A percentile compares a stretch with the other conserved stretches of the same genome.
Evolutionary conservation across 2,329 filamentous ascomycete genomes (phyloP).

Genomic region (Aspergillus sp.): DNA sequence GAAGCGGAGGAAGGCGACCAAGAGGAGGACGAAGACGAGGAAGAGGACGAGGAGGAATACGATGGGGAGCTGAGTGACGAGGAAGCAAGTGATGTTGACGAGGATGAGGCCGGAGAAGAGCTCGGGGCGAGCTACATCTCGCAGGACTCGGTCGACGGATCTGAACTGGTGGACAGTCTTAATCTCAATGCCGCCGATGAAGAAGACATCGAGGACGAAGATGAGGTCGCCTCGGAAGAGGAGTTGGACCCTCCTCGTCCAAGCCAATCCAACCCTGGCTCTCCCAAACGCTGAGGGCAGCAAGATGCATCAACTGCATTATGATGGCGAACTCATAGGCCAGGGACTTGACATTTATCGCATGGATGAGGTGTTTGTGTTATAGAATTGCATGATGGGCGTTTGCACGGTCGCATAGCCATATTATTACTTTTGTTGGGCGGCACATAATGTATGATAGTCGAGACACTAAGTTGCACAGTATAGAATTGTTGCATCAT

Average conservation of each 20-base stretch:
- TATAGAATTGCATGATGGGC: constrained; percentile 7
- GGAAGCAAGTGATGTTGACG: constrained; percentile 51
- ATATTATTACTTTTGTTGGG: neutral
- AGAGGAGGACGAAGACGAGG: constrained; percentile 53
- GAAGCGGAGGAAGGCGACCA: constrained; percentile 50
- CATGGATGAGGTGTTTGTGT: constrained; percentile 8
- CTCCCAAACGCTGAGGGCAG: constrained; percentile 4
- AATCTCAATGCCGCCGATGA: constrained; percentile 24
- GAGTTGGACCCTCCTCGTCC: neutral
- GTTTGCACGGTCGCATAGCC: constrained; percentile 10
- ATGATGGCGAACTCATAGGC: neutral
- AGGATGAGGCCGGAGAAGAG: constrained; percentile 55
- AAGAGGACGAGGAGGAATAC: constrained; percentile 44
- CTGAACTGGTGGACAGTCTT: constrained; percentile 46
- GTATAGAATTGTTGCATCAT: neutral
- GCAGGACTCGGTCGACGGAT: constrained; percentile 48
- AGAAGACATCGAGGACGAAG: constrained; percentile 27
- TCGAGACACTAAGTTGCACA: neutral
- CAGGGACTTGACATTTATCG: constrained; percentile 2
- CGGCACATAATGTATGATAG: constrained; percentile 3
- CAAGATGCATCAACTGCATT: neutral
- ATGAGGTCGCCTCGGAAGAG: constrained; percentile 6
- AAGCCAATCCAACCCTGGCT: neutral
- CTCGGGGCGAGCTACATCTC: constrained; percentile 41
- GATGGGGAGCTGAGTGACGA: constrained; percentile 52